phyloP scores from a whole-genome alignment of 1,139 yeast genomes.

The Yamadazyma kanchanaburiensis region DNA sequence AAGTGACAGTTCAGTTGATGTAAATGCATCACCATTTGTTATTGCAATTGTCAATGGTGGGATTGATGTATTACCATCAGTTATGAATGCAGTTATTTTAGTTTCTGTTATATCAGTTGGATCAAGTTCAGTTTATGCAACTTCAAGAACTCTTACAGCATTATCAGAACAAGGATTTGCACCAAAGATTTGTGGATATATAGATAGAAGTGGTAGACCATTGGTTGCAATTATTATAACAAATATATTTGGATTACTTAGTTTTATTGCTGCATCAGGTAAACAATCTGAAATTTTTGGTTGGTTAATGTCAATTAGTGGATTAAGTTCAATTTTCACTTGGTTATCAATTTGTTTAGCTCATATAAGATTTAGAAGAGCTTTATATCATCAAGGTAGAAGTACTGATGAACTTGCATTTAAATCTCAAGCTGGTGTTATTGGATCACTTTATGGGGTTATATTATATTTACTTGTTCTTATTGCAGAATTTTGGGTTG shows the following conservation, averaged over 20 bases:
- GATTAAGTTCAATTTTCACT: conserved; percentile 37
- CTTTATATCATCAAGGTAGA: conserved; percentile 27
- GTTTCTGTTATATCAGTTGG: conserved; percentile 43
- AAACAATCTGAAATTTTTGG: conserved; percentile 29
- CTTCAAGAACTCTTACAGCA: conserved; percentile 40
- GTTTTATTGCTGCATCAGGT: conserved; percentile 37
- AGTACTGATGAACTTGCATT: conserved; percentile 53
- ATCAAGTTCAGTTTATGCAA: conserved; percentile 43
- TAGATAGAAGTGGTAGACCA: conserved; percentile 43
- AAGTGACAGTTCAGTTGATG: conserved; percentile 24
- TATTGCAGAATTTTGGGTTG: conserved; percentile 49
- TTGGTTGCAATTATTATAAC: conserved; percentile 36
- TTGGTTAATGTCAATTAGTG: conserved; percentile 39
- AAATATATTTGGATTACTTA: conserved; percentile 35
- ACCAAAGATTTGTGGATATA: conserved; percentile 34
- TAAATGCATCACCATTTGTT: conserved; percentile 23
- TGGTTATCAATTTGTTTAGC: conserved; percentile 37
- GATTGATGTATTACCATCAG: conserved; percentile 40
- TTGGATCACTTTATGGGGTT: conserved; percentile 52
- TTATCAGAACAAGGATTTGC: conserved; percentile 45
- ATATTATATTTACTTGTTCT: conserved; percentile 47
- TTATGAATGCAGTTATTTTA: conserved; percentile 43
- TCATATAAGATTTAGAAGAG: conserved; percentile 37
- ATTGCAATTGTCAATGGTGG: conserved; percentile 54
- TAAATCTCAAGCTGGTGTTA: conserved; percentile 52